These are phyloP conservation scores for Pezicula rhizophila DNA, from an alignment of 2,329 filamentous ascomycete species.

Conservation along the genomic window DNA sequence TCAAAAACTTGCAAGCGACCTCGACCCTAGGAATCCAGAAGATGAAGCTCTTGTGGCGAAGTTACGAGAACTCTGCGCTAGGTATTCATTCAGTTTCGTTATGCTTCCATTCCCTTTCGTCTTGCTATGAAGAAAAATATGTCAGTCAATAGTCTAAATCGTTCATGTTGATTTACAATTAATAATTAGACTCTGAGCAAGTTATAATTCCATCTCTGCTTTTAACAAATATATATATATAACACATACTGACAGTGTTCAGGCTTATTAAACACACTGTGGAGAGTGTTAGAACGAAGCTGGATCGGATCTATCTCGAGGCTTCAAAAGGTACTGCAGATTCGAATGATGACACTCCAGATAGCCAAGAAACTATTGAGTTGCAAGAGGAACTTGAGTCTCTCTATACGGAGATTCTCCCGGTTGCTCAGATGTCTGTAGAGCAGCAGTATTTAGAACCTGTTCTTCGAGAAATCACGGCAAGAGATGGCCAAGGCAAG, in stretches of 20 bases:
- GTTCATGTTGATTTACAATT: too few relatives aligned
- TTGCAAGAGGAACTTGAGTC: conserved; percentile 63
- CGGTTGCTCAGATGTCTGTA: conserved; percentile 65
- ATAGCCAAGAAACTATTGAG: conserved; percentile 36
- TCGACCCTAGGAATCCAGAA: conserved; percentile 46
- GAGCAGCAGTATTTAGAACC: conserved; percentile 63
- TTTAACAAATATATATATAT: background rate
- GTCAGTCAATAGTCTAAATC: too few relatives aligned
- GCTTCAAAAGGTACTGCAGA: conserved; percentile 28
- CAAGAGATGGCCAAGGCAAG: conserved; percentile 38
- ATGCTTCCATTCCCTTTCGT: background rate
- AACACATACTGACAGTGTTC: conserved; percentile 1
- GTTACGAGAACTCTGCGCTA: conserved; percentile 53
- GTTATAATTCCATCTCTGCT: background rate
- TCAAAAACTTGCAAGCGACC: conserved; percentile 58
- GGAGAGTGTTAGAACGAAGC: conserved; percentile 45
- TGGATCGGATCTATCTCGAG: conserved; percentile 52
- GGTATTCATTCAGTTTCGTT: conserved; percentile 24
- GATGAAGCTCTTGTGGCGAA: conserved; percentile 47
- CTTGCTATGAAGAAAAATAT: background rate
- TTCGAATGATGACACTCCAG: conserved; percentile 5
- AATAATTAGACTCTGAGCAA: background rate
- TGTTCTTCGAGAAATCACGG: conserved; percentile 41
- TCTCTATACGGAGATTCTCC: conserved; percentile 61
- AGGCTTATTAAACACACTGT: conserved; percentile 53